Percentiles rank a stretch among this genome's conserved stretches.
Evolutionary conservation across 495 filamentous ascomycete species (phyloP).

Genomic region (Xylaria nigripes): DNA sequence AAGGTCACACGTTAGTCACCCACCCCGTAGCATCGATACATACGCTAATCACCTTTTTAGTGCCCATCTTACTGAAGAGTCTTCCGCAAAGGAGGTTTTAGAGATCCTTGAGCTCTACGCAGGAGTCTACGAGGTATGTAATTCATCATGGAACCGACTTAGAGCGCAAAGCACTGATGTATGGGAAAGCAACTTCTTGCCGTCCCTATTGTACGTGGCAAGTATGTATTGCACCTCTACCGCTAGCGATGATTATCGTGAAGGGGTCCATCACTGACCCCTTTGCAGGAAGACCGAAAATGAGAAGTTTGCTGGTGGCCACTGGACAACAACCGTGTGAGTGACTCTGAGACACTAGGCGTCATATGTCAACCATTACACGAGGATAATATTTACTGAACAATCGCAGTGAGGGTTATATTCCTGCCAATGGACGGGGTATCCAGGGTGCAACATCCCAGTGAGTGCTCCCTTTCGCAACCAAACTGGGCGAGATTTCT

Average conservation of each 20-base stretch:
- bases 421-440: constrained; percentile 85
- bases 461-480: neutral
- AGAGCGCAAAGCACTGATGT: neutral
- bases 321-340: constrained; percentile 80
- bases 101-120: constrained; percentile 92
- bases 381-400: neutral
- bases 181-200: constrained; percentile 62
- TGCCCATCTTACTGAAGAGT: constrained; percentile 72
- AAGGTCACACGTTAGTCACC: constrained; percentile 68
- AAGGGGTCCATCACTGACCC: neutral
- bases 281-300: constrained; percentile 65
- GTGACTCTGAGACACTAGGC: neutral
- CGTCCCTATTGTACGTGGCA: constrained; percentile 83
- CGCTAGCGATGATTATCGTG: neutral
- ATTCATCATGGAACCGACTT: neutral
- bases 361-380: neutral
- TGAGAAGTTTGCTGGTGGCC: constrained; percentile 93
- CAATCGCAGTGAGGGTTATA: constrained; percentile 64
- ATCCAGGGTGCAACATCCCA: constrained; percentile 95
- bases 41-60: neutral
- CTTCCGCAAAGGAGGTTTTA: constrained; percentile 73
- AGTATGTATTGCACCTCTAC: constrained; percentile 11
- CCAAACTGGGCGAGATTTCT: neutral
- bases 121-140: constrained; percentile 61
- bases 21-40: neutral